Conservation (phyloP, 371 early-diverging fungal species). For the Mucor circinelloides region DNA sequence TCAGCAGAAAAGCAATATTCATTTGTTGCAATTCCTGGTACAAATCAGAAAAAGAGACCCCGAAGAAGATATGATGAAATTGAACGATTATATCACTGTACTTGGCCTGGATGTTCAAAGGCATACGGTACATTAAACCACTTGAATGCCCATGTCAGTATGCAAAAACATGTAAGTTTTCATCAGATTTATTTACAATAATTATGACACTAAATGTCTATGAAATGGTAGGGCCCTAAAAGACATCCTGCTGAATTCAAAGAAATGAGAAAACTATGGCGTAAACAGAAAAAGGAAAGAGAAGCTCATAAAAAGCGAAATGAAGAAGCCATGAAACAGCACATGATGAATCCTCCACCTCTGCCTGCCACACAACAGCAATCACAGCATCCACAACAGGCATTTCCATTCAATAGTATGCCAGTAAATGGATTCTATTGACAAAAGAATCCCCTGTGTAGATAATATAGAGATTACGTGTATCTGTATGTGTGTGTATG, state of each 20-base stretch:
- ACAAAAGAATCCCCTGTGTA: not conserved
- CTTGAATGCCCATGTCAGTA: slow-evolving; percentile 71
- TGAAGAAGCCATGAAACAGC: slow-evolving; percentile 38
- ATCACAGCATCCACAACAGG: not conserved
- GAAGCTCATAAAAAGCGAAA: slow-evolving; percentile 38
- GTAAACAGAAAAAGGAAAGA: slow-evolving; percentile 53
- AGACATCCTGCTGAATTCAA: slow-evolving; percentile 62
- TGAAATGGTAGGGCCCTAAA: slow-evolving; percentile 48
- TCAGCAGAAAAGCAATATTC: slow-evolving; percentile 59
- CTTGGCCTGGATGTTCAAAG: slow-evolving; percentile 65
- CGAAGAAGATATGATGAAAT: slow-evolving; percentile 72
- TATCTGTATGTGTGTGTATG: not conserved
- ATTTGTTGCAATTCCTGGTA: slow-evolving; percentile 66
- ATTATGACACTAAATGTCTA: no score
- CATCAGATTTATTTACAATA: no score
- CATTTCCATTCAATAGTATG: not conserved
- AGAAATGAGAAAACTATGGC: slow-evolving; percentile 62
- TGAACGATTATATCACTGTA: slow-evolving; percentile 70
- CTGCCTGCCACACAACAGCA: slow-evolving; percentile 1
- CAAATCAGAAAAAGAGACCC: slow-evolving; percentile 67
- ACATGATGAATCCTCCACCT: slow-evolving; percentile 10
- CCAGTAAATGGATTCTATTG: not conserved
- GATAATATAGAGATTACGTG: not conserved
- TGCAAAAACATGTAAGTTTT: slow-evolving; percentile 72
- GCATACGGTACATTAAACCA: slow-evolving; percentile 76